Evolutionary conservation across 495 filamentous ascomycete genomes (phyloP).

Genomic region (Tuber indicum): DNA sequence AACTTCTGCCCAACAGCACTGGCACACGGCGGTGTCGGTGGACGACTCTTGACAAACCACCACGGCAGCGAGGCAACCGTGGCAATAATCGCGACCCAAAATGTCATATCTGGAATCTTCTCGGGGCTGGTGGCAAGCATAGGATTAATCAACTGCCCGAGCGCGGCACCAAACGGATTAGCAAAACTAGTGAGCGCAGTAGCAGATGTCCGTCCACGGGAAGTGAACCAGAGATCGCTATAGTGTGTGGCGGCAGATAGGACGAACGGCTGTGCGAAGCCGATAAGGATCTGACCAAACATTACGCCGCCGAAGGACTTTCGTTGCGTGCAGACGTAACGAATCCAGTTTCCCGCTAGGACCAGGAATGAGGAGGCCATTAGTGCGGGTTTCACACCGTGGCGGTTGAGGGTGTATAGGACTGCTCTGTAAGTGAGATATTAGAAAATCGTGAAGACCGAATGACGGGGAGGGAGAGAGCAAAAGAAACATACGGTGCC

Average conservation of each 20-base stretch:
- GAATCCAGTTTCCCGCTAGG: constrained; percentile 84
- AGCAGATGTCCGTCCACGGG: constrained; percentile 72
- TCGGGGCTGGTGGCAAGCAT: constrained; percentile 57
- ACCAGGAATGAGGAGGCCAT: constrained; percentile 64
- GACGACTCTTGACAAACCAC: constrained; percentile 73
- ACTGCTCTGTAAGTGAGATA: constrained; percentile 47
- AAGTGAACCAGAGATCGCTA: constrained; percentile 90
- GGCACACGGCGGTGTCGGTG: constrained; percentile 65
- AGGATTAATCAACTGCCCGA: constrained; percentile 80
- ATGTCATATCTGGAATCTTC: constrained; percentile 67
- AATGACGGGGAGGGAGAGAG: neutral
- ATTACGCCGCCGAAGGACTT: constrained; percentile 67
- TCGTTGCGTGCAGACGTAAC: constrained; percentile 70
- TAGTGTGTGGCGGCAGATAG: constrained; percentile 84
- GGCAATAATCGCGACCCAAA: constrained; percentile 82
- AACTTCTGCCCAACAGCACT: constrained; percentile 44
- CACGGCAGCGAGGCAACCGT: constrained; percentile 66
- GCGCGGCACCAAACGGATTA: constrained; percentile 79
- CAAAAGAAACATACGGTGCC: constrained; percentile 53
- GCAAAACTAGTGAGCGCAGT: constrained; percentile 79
- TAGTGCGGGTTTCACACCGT: constrained; percentile 72
- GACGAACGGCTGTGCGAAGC: constrained; percentile 86
- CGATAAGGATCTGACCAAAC: constrained; percentile 91
- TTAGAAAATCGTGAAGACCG: constrained; percentile 10
- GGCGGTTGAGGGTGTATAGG: constrained; percentile 71